phyloP scores from a whole-genome alignment of 2,329 filamentous ascomycete genomes.

The Cryphonectria radicalis region DNA sequence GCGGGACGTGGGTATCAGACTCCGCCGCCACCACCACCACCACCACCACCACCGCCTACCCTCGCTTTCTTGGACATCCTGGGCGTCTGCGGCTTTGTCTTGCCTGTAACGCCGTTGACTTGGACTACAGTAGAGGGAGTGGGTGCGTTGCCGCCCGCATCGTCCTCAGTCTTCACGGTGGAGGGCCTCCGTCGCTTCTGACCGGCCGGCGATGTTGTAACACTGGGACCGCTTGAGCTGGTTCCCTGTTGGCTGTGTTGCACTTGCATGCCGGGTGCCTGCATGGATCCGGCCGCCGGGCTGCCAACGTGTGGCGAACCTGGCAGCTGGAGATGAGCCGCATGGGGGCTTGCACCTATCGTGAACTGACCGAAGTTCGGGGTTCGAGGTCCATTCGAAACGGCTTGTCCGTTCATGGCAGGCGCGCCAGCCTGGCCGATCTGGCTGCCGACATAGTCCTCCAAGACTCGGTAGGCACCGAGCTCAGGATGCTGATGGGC shows the following conservation, averaged over 20 bases:
- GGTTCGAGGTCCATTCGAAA: constrained; percentile 47
- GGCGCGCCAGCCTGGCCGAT: constrained; percentile 46
- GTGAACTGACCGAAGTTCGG: constrained; percentile 61
- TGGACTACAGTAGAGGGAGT: constrained; percentile 51
- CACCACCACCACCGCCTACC: constrained; percentile 44
- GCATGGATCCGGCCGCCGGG: constrained; percentile 65
- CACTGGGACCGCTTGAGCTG: constrained; percentile 67
- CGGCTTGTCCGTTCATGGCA: constrained; percentile 51
- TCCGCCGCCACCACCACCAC: constrained; percentile 45
- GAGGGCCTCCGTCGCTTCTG: constrained; percentile 64
- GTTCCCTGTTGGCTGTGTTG: constrained; percentile 72
- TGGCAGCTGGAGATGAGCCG: constrained; percentile 63
- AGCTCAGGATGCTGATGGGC: constrained; percentile 50
- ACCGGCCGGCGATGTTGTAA: constrained; percentile 67
- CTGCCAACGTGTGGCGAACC: constrained; percentile 66
- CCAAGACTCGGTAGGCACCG: constrained; percentile 61
- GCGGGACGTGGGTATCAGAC: constrained; percentile 14
- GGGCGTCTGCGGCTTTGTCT: constrained; percentile 60
- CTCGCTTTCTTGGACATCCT: constrained; percentile 60
- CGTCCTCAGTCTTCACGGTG: constrained; percentile 61
- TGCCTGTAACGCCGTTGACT: constrained; percentile 55
- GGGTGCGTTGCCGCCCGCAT: constrained; percentile 50
- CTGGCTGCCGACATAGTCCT: constrained; percentile 59
- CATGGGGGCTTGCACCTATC: constrained; percentile 63
- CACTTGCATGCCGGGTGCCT: constrained; percentile 68